Evolutionary conservation across 2,329 filamentous ascomycete species (phyloP), one percentile per base, ranked within the genome.

Genomic region (Didymella lethalis): DNA sequence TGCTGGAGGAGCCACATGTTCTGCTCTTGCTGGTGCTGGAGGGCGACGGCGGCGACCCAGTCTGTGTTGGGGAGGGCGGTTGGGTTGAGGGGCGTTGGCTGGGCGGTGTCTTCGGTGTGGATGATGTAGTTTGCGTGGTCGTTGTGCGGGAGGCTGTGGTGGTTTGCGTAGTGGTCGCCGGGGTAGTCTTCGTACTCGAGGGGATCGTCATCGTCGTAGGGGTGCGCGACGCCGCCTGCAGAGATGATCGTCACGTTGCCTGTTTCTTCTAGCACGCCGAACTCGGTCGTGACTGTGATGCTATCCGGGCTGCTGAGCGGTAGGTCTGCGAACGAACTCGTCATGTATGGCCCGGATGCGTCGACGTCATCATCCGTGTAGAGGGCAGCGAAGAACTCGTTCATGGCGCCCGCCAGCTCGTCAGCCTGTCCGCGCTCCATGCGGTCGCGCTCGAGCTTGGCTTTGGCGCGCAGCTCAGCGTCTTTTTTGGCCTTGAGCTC

Each of bases 231-330:
- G 16, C 64, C 72, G 2, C 69, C 62, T 4, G 70, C 66, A 28
- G 64, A 68, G 56, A 76, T 71, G 49, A 66, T 63, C 2, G 70
- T 75, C 32, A 74, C 36, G 28, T 72, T 71, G 38, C 62, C 72
- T 0, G 70, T 68, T 46, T 75, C 74, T 29, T 75, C 66, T 16
- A 65, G 58, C 7, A 75, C 72, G 6, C 73, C 74, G 46, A 76
- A 76, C 11, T 72, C 73, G 0, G 71, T 75, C 1, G 72, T 75
- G 0, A 76, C 72, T 0, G 72, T 75, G 34, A 75, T 76, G 7
- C 67, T 70, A 55, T 75, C 74, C 0, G 72, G 72, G 48, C 70
- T 75, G 2, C 70, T 64, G 11, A 68, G 59, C 4, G 69, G 64
- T 2, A 67, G 56, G 0, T 66, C 59, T 14, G 44, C n/a, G 29